phyloP scores from a whole-genome alignment of 164 flowering plant genomes.

The Tetracentron sinense region DNA sequence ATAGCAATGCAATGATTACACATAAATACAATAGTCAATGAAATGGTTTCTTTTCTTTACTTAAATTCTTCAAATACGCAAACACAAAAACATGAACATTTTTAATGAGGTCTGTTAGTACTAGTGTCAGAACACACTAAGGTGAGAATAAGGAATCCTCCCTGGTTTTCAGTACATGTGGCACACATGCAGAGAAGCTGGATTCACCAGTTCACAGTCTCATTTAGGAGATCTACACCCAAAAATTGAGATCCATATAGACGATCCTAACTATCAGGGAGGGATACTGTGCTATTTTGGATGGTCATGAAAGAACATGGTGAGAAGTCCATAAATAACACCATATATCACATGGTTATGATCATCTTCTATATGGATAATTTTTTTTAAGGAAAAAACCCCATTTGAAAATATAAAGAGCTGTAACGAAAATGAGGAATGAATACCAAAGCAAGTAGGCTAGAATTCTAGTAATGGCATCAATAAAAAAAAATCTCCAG shows the following conservation, averaged over 20 bases:
- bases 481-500: not conserved
- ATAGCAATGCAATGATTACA: not conserved
- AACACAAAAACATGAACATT: too few species aligned
- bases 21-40: not conserved
- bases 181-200: too few species aligned
- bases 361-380: not conserved
- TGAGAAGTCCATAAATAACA: not conserved
- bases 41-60: not conserved
- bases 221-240: too few species aligned
- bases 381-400: not conserved
- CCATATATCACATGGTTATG: not conserved
- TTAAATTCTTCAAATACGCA: not conserved
- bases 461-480: not conserved
- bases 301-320: too few species aligned
- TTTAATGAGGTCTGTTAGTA: too few species aligned
- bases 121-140: too few species aligned
- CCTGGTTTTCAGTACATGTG: too few species aligned
- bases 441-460: not conserved
- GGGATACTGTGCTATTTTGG: too few species aligned
- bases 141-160: too few species aligned
- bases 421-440: not conserved
- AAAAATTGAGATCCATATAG: too few species aligned
- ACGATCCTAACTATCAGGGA: too few species aligned
- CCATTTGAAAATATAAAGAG: not conserved
- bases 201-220: too few species aligned